These are phyloP conservation scores for Penstemon barbatus DNA, from an alignment of 257 asterid genomes.

Conservation along the genomic window DNA sequence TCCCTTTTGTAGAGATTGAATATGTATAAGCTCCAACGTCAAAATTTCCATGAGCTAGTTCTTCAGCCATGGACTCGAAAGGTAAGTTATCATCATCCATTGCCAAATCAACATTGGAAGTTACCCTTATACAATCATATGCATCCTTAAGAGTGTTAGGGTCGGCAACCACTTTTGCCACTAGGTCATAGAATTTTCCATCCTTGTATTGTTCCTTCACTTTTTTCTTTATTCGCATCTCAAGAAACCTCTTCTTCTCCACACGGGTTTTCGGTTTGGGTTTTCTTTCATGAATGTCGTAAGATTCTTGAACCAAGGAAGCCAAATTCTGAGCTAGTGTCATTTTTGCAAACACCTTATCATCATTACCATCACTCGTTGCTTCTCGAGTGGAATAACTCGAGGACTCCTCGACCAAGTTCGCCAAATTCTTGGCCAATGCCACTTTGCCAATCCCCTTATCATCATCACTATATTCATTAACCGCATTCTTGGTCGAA, in stretches of 20 bases:
- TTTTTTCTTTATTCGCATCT: slow-evolving; percentile 71
- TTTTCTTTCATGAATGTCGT: slow-evolving; percentile 35
- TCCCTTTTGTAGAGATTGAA: slow-evolving; percentile 60
- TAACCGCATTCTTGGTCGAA: slow-evolving; percentile 31
- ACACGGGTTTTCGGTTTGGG: slow-evolving; percentile 45
- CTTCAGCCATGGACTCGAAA: slow-evolving; percentile 74
- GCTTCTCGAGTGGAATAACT: slow-evolving; percentile 27
- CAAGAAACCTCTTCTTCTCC: slow-evolving; percentile 65
- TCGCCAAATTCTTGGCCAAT: slow-evolving; percentile 44
- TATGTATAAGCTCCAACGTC: slow-evolving; percentile 63
- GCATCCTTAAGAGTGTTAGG: slow-evolving; percentile 78
- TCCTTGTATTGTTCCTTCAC: slow-evolving; percentile 69
- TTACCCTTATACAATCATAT: slow-evolving; percentile 60
- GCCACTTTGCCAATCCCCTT: slow-evolving; percentile 28
- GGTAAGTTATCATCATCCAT: slow-evolving; percentile 45
- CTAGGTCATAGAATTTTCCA: slow-evolving; percentile 71
- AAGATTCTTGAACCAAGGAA: slow-evolving; percentile 71
- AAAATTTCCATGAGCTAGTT: slow-evolving; percentile 60
- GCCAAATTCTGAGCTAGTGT: slow-evolving; percentile 76
- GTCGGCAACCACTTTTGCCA: slow-evolving; percentile 71
- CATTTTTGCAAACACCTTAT: slow-evolving; percentile 33
- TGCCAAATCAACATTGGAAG: slow-evolving; percentile 61
- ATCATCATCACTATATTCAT: slow-evolving; percentile 25
- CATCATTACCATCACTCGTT: slow-evolving; percentile 23
- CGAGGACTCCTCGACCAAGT: slow-evolving; percentile 42